Evolutionary conservation across 2,329 filamentous ascomycete species (phyloP).

Genomic region (Pseudocercospora macadamiae): DNA sequence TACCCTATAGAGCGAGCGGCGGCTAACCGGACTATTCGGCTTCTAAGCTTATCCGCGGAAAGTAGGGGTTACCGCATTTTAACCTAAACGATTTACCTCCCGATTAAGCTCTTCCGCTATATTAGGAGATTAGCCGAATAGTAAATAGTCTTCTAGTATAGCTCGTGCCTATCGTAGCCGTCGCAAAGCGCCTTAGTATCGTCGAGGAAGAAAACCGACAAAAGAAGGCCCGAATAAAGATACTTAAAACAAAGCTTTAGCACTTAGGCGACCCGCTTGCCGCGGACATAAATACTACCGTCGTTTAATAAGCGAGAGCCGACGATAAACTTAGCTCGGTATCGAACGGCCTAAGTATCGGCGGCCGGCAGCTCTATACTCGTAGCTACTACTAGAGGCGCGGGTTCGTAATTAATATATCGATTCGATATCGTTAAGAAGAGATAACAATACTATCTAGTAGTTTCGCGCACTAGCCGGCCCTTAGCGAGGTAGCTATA

Average conservation of each 20-base stretch:
- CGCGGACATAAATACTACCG: not conserved
- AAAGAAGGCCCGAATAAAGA: not conserved
- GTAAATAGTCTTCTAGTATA: not conserved
- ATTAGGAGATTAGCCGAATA: not conserved
- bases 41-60: constrained; percentile 15
- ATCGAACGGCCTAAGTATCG: not conserved
- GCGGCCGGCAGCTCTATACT: not conserved
- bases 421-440: too few relatives aligned
- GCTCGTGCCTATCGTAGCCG: not conserved
- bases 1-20: not conserved
- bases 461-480: too few relatives aligned
- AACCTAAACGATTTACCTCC: not conserved
- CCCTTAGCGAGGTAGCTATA: too few relatives aligned
- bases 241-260: not conserved
- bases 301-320: not conserved
- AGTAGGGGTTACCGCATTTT: not conserved
- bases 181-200: not conserved
- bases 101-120: not conserved
- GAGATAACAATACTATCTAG: too few relatives aligned
- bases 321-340: too few relatives aligned
- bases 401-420: too few relatives aligned
- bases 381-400: too few relatives aligned
- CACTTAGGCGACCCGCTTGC: not conserved
- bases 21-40: constrained; percentile 12
- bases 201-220: not conserved